Evolutionary conservation across 805 yeast genomes (phyloP), one percentile per base, ranked within the genome.

Genomic region (Huiozyma naganishii): DNA sequence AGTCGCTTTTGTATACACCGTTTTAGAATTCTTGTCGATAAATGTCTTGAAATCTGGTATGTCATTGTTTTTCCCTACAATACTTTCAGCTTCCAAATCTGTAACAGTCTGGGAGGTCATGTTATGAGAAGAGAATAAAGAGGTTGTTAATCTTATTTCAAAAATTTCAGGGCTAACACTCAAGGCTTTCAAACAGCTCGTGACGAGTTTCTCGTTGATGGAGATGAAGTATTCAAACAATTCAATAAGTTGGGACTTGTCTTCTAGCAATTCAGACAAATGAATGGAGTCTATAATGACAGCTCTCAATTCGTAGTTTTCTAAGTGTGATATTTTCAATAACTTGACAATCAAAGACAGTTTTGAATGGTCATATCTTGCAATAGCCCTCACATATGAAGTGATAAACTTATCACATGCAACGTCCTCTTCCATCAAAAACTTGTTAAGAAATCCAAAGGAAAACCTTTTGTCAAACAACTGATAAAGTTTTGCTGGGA

Each of bases 81-180:
- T 47, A 33, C 58, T 61, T 37, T 62, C 57, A 10, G 55, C 41
- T 10, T 51, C 55, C n/a, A 53, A 36, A 4, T 50, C 55, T 23
- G 67, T 56, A 30, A 58, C 66, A 8, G 64, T 54, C 27, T 62
- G 66, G 11, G 57, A 52, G 12, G 55, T 55, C 7, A 57, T 49
- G 45, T 49, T 52, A 9, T 52, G 54, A 7, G 44, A 46, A 2
- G 52, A 48, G 33, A 62, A 59, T 41, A 87, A 62, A 0, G 89
- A 79, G 1, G 82, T 72, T 63, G 85, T 83, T 39, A 86, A 65
- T 43, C 73, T 70, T 70, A 87, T 74, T 65, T 81, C 89, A 29
- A 80, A 64, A 5, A 68, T 51, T 29, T 72, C 77, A 3, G 76
- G 46, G 13, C 64, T 53, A 17, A 71, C 43, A 13, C 63, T 57